A percentile compares a stretch with the other conserved stretches of the same genome.
phyloP scores from a whole-genome alignment of 2,329 filamentous ascomycete species.

The Chrysoporthe deuterocubensis region DNA sequence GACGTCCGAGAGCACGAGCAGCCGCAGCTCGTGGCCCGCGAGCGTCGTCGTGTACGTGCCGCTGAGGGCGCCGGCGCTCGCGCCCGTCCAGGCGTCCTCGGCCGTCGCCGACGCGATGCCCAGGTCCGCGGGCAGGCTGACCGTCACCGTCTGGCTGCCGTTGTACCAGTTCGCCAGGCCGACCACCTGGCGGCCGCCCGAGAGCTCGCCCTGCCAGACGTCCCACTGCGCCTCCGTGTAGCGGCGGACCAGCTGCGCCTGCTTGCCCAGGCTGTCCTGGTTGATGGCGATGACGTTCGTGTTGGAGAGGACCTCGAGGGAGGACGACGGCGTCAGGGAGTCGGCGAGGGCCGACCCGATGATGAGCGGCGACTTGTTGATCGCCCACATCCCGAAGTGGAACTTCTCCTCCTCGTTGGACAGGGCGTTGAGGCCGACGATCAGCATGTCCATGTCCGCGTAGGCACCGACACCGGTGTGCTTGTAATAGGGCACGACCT shows the following conservation, averaged over 20 bases:
- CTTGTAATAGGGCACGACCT: constrained; percentile 51
- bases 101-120: constrained; percentile 46
- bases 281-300: constrained; percentile 61
- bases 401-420: constrained; percentile 53
- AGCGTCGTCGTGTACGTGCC: constrained; percentile 40
- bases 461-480: constrained; percentile 52
- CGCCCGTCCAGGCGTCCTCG: constrained; percentile 46
- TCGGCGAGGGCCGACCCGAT: constrained; percentile 50
- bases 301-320: constrained; percentile 51
- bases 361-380: constrained; percentile 54
- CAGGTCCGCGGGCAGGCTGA: constrained; percentile 46
- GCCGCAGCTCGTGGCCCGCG: constrained; percentile 44
- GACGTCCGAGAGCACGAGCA: constrained; percentile 45
- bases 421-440: constrained; percentile 51
- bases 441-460: constrained; percentile 57
- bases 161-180: constrained; percentile 56
- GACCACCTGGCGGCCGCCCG: constrained; percentile 46
- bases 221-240: constrained; percentile 55
- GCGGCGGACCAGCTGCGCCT: constrained; percentile 53
- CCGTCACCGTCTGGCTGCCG: constrained; percentile 44
- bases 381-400: constrained; percentile 57
- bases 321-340: constrained; percentile 42
- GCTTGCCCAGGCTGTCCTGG: constrained; percentile 57
- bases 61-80: constrained; percentile 40
- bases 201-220: constrained; percentile 54